A percentile compares a stretch with the other conserved stretches of the same genome.
Conservation (phyloP, 1,284 basidiomycete species). For the Ceratobasidium sp. region DNA sequence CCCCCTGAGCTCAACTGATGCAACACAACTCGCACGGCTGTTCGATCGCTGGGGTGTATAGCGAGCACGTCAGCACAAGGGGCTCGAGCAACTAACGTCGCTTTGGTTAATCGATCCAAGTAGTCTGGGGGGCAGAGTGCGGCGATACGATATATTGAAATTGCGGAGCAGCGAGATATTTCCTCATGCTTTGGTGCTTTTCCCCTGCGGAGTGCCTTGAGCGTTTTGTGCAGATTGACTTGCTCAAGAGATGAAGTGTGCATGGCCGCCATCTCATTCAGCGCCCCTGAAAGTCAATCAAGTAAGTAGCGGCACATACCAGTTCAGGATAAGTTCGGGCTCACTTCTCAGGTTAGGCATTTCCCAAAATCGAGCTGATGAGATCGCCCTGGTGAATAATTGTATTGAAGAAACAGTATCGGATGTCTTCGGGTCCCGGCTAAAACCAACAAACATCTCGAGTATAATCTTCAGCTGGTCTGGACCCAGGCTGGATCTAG, state of each 20-base stretch:
- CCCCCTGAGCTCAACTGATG: slow-evolving; percentile 32
- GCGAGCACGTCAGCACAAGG: slow-evolving; percentile 44
- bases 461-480: slow-evolving; percentile 32
- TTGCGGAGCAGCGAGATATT: slow-evolving; percentile 36
- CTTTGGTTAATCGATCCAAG: slow-evolving; percentile 27
- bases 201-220: slow-evolving; percentile 39
- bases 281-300: slow-evolving; percentile 8
- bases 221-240: slow-evolving; percentile 29
- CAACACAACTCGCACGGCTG: slow-evolving; percentile 37
- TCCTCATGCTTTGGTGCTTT: slow-evolving; percentile 15
- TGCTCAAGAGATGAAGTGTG: slow-evolving; percentile 32
- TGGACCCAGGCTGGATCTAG: slow-evolving; percentile 15
- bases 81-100: slow-evolving; percentile 28
- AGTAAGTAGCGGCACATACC: neutral
- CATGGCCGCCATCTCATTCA: slow-evolving; percentile 18
- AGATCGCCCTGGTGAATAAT: slow-evolving; percentile 57
- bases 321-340: slow-evolving; percentile 50
- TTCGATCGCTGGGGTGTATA: slow-evolving; percentile 2
- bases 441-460: slow-evolving; percentile 8
- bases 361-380: slow-evolving; percentile 80
- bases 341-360: slow-evolving; percentile 70
- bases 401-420: slow-evolving; percentile 20
- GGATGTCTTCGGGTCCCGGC: neutral
- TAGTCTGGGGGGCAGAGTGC: slow-evolving; percentile 40
- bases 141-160: slow-evolving; percentile 35